phyloP scores from a whole-genome alignment of 495 filamentous ascomycete species.

The Aspergillus mulundensis region DNA sequence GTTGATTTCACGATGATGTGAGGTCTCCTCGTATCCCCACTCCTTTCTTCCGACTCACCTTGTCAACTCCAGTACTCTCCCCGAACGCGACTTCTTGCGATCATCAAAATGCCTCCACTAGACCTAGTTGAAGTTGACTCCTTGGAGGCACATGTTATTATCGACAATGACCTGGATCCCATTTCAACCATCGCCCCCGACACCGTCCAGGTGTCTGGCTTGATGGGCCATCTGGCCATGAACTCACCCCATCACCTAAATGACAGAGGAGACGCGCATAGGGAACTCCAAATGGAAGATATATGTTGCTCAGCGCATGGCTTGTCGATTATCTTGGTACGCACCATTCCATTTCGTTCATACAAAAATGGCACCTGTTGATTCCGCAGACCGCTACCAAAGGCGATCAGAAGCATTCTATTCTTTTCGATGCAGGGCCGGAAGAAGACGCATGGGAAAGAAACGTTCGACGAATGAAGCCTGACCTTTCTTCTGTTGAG shows the following conservation, averaged over 20 bases:
- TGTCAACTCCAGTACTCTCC: not conserved
- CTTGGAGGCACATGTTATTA: constrained; percentile 45
- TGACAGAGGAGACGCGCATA: constrained; percentile 39
- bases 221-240: constrained; percentile 37
- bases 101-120: constrained; percentile 3
- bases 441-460: constrained; percentile 54
- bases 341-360: not conserved
- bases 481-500: constrained; percentile 61
- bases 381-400: constrained; percentile 48
- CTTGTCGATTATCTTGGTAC: constrained; percentile 53
- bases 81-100: not conserved
- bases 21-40: not conserved
- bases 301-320: constrained; percentile 61
- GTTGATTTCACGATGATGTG: constrained; percentile 4
- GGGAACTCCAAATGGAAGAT: constrained; percentile 50
- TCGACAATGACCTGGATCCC: constrained; percentile 58
- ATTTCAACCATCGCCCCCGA: constrained; percentile 48
- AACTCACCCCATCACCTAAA: constrained; percentile 25
- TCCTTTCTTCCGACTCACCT: not conserved
- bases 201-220: constrained; percentile 43
- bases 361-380: not conserved
- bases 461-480: constrained; percentile 48
- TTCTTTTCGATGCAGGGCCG: constrained; percentile 59
- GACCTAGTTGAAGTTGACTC: constrained; percentile 44
- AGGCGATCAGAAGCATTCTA: constrained; percentile 44